Base-by-base conservation (phyloP, 768 basidiomycete species). In the Termitomyces sp. region DNA sequence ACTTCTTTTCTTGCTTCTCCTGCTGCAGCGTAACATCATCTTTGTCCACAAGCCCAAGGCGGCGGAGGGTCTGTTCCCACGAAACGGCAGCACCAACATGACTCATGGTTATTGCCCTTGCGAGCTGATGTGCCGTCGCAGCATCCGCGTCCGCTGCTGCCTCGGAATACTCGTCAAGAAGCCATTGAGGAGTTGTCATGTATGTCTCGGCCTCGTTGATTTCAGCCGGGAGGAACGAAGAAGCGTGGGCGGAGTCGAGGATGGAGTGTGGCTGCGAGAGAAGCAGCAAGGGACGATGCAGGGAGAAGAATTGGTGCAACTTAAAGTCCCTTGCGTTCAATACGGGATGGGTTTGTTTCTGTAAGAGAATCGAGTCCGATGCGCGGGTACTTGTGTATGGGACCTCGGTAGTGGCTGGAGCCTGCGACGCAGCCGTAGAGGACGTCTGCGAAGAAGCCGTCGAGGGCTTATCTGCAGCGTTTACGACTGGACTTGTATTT, bases 261-360 rank as follows among this genome's bases (percentile, higher is more conserved):
- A 85, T 73, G 9, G 83, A 75, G 0, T 84, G 65, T 0, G 90
- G 85, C 61, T 86, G 81, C 31, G 80, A 74, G 45, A 93, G 77
- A 39, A 89, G 81, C 22, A 93, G 81, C 2, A 93, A 77, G 1
- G 91, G 91, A 13, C 91, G 82, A 66, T 93, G 86, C 34, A 91
- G 75, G 3, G 91, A 83, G 74, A 94, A 93, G 73, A 94, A 93
- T 55, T 89, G 88, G 68, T 93, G 90, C 12, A 92, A 79, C 67
- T 86, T 88, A 72, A 89, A 85, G 63, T 89, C 89, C 61, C 86
- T 83, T 12, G 86, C 68, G 55, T 78, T 83, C 57, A 92, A 65
- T 27, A 80, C 64, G 1, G 86, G 87, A 63, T 90, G 87, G 12
- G 74, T 63, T 34, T 54, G 60, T 50, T 63, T 60, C 47, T 67